Conservation (phyloP, 768 basidiomycete species). For the Baorangia bicolor region DNA sequence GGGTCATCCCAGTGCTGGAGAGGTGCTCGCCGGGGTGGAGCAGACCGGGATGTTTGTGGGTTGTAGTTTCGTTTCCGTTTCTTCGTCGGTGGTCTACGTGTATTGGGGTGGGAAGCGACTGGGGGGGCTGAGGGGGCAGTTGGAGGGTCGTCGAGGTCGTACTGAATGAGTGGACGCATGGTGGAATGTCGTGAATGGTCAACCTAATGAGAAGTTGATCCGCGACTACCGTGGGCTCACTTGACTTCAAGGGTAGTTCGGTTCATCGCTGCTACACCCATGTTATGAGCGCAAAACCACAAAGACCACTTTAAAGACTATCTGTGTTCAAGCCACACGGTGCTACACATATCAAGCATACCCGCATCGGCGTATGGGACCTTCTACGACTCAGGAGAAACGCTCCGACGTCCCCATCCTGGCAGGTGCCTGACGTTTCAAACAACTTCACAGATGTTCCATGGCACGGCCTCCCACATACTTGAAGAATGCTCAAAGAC, state of each 20-base stretch:
- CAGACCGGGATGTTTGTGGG: not conserved
- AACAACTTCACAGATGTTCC: slow-evolving; percentile 45
- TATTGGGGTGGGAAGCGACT: not conserved
- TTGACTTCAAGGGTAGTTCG: too few species aligned
- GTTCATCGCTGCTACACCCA: too few species aligned
- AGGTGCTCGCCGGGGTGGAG: slow-evolving; percentile 8
- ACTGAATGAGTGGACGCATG: slow-evolving; percentile 31
- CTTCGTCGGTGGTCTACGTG: slow-evolving; percentile 43
- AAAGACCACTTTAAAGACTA: slow-evolving; percentile 4
- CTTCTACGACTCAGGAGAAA: slow-evolving; percentile 67
- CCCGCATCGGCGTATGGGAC: slow-evolving; percentile 71
- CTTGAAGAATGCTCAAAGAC: slow-evolving; percentile 67
- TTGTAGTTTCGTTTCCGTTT: slow-evolving; percentile 43
- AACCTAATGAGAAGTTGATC: not conserved
- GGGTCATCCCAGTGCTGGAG: slow-evolving; percentile 48
- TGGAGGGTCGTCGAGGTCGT: slow-evolving; percentile 25
- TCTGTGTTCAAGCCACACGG: slow-evolving; percentile 41
- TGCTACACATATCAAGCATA: slow-evolving; percentile 49
- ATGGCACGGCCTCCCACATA: slow-evolving; percentile 54
- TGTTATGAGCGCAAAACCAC: slow-evolving; percentile 1
- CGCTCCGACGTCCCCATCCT: slow-evolving; percentile 39
- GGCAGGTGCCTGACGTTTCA: slow-evolving; percentile 46
- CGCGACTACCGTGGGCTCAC: too few species aligned
- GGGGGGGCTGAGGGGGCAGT: not conserved
- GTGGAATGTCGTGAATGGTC: not conserved